Percentiles rank a stretch among this genome's conserved stretches.
These are phyloP conservation scores for Lactifluus subvellereus DNA, from an alignment of 768 basidiomycete genomes.

Conservation along the genomic window DNA sequence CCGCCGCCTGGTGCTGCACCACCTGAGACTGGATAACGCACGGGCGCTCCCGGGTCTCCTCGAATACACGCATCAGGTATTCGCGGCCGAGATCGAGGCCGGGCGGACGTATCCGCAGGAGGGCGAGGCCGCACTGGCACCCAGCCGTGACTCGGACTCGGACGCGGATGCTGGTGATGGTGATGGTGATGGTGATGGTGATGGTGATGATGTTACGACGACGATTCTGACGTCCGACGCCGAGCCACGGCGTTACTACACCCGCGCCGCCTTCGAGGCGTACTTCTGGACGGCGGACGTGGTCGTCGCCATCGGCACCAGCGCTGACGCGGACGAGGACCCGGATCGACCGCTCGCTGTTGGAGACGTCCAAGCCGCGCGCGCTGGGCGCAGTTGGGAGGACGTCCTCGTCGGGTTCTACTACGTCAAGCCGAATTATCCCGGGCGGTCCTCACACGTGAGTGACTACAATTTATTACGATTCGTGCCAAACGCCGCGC, in stretches of 20 bases:
- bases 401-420: constrained; percentile 71
- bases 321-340: not conserved
- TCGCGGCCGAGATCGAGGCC: constrained; percentile 67
- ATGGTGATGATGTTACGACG: too few species aligned
- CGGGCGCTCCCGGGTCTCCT: constrained; percentile 44
- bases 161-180: too few species aligned
- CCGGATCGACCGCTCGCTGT: not conserved
- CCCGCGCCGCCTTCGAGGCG: constrained; percentile 51
- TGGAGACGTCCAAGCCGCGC: constrained; percentile 39
- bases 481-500: not conserved
- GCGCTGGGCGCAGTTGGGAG: constrained; percentile 53
- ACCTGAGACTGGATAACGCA: constrained; percentile 33
- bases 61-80: constrained; percentile 53
- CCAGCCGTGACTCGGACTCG: too few species aligned
- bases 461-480: constrained; percentile 31
- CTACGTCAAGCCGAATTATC: constrained; percentile 89
- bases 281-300: constrained; percentile 80
- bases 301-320: constrained; percentile 53
- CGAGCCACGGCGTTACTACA: constrained; percentile 21
- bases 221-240: not conserved
- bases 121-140: constrained; percentile 33
- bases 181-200: constrained; percentile 27
- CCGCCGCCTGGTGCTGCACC: constrained; percentile 28
- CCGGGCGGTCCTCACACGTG: constrained; percentile 84
- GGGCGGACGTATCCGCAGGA: constrained; percentile 88